phyloP scores from a whole-genome alignment of 2,329 filamentous ascomycete species.

The Pestalotiopsis sp. region DNA sequence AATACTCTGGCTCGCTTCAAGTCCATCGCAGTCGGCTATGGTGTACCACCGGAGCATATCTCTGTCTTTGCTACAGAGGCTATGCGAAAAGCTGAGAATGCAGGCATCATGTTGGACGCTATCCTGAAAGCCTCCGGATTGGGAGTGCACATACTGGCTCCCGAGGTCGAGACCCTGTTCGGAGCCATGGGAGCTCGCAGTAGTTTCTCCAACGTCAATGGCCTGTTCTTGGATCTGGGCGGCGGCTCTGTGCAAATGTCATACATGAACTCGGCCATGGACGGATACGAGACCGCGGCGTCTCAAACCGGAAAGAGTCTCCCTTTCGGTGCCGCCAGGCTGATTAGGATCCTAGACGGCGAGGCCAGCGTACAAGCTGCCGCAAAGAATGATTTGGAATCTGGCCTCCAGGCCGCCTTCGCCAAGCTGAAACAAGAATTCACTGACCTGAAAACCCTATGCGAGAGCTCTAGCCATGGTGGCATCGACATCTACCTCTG shows the following conservation, averaged over 20 bases:
- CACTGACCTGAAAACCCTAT: slow-evolving; percentile 50
- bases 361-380: slow-evolving; percentile 40
- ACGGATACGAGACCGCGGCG: slow-evolving; percentile 51
- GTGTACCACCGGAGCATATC: slow-evolving; percentile 65
- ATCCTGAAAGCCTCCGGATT: slow-evolving; percentile 67
- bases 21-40: slow-evolving; percentile 67
- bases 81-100: slow-evolving; percentile 78
- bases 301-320: slow-evolving; percentile 57
- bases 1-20: slow-evolving; percentile 69
- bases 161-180: slow-evolving; percentile 78
- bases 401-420: slow-evolving; percentile 62
- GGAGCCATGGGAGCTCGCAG: slow-evolving; percentile 83
- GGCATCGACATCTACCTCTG: slow-evolving; percentile 78
- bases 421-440: slow-evolving; percentile 49
- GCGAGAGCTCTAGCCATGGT: slow-evolving; percentile 24
- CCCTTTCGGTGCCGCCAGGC: slow-evolving; percentile 61
- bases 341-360: slow-evolving; percentile 50
- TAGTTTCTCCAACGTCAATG: slow-evolving; percentile 66
- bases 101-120: slow-evolving; percentile 62
- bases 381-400: slow-evolving; percentile 55
- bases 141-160: slow-evolving; percentile 70
- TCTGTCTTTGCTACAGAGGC: slow-evolving; percentile 86
- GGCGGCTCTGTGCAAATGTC: slow-evolving; percentile 70
- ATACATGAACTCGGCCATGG: slow-evolving; percentile 53
- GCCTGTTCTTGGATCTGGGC: slow-evolving; percentile 84